Percentiles rank a stretch among this genome's conserved stretches.
Evolutionary conservation across 768 basidiomycete species (phyloP).

Genomic region (Dioszegia crocea): DNA sequence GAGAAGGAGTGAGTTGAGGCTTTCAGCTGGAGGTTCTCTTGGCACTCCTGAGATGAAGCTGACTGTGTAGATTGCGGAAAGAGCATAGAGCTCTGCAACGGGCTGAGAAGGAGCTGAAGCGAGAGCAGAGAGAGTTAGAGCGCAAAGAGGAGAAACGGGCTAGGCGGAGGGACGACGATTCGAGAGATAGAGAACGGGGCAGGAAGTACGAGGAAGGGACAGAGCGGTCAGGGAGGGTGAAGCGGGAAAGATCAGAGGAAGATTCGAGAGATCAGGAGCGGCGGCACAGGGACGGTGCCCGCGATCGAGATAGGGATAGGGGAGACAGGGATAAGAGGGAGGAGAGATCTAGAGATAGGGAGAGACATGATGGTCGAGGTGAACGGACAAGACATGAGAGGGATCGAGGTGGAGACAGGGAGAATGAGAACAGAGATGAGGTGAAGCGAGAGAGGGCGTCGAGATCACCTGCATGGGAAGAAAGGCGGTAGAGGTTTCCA

Average conservation of each 20-base stretch:
- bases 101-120: slow-evolving; percentile 35
- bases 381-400: neutral
- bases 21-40: neutral
- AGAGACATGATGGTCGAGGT: neutral
- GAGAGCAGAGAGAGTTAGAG: slow-evolving; percentile 20
- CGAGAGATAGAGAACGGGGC: slow-evolving; percentile 2
- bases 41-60: neutral
- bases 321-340: neutral
- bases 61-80: slow-evolving; percentile 30
- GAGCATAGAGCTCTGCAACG: slow-evolving; percentile 40
- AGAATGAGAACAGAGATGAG: no score
- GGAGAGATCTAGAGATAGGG: neutral
- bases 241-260: neutral
- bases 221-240: neutral
- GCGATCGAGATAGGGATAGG: slow-evolving; percentile 6
- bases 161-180: neutral
- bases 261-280: slow-evolving; percentile 1
- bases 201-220: neutral
- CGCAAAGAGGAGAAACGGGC: slow-evolving; percentile 1
- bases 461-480: neutral
- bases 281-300: neutral
- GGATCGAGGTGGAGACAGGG: neutral
- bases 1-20: slow-evolving; percentile 43
- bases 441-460: slow-evolving; percentile 1
- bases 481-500: slow-evolving; percentile 1